These are phyloP conservation scores for Prunus campanulata DNA, from an alignment of 306 rosid genomes.

Conservation along the genomic window DNA sequence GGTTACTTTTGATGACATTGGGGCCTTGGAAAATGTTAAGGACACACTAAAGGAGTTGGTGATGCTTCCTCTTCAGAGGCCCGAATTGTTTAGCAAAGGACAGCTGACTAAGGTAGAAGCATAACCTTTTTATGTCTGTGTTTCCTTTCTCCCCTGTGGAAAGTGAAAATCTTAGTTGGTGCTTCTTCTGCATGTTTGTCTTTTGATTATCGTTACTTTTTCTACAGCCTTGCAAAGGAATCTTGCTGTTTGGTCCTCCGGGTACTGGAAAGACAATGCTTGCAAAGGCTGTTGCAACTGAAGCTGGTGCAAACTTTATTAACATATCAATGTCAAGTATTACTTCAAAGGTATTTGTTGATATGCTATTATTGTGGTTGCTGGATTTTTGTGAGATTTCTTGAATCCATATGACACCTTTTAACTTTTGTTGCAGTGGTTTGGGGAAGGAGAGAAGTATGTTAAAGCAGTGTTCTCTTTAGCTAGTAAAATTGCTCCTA, in stretches of 20 bases:
- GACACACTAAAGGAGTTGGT: slow-evolving; percentile 95
- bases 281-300: slow-evolving; percentile 99
- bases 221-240: slow-evolving; percentile 93
- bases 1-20: slow-evolving; percentile 91
- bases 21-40: slow-evolving; percentile 94
- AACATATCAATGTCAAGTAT: slow-evolving; percentile 96
- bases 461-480: slow-evolving; percentile 94
- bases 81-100: slow-evolving; percentile 88
- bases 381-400: slow-evolving; percentile 3
- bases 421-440: slow-evolving; percentile 66
- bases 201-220: slow-evolving; percentile 19
- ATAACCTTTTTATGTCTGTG: background rate
- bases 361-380: background rate
- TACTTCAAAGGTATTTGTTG: slow-evolving; percentile 73
- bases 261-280: slow-evolving; percentile 99
- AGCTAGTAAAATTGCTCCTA: slow-evolving; percentile 95
- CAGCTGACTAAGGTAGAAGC: slow-evolving; percentile 76
- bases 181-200: slow-evolving; percentile 3
- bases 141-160: background rate
- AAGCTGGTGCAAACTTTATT: slow-evolving; percentile 97
- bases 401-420: slow-evolving; percentile 11
- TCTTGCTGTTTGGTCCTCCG: slow-evolving; percentile 94
- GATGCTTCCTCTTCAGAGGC: slow-evolving; percentile 97
- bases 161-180: background rate
- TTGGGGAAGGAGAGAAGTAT: slow-evolving; percentile 96